A percentile compares a stretch with the other conserved stretches of the same genome.
Evolutionary conservation across 805 yeast species (phyloP).

Genomic region (Diddensiella transvaalensis): DNA sequence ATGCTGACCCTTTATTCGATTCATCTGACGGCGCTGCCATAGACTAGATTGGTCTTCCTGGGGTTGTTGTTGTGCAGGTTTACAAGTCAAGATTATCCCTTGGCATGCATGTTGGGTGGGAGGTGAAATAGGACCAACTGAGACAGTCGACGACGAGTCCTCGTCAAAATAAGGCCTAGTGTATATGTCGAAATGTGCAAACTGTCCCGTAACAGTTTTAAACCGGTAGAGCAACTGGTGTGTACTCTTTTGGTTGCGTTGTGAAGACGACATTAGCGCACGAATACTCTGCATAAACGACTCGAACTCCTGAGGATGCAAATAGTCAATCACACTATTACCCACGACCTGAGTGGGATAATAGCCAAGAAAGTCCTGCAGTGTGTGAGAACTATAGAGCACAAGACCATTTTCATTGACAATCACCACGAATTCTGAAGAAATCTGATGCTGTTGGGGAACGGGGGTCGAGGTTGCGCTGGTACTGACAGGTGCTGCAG

Average conservation of each 20-base stretch:
- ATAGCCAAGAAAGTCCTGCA: slow-evolving; percentile 9
- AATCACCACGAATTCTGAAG: slow-evolving; percentile 11
- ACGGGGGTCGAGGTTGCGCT: neutral
- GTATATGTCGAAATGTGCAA: neutral
- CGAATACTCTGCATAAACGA: slow-evolving; percentile 13
- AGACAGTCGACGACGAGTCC: slow-evolving; percentile 2
- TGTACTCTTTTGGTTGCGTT: slow-evolving; percentile 6
- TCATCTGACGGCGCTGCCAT: slow-evolving; percentile 21
- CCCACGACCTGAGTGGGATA: slow-evolving; percentile 3
- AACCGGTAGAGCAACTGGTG: slow-evolving; percentile 14
- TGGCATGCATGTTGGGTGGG: slow-evolving; percentile 3
- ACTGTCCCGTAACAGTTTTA: slow-evolving; percentile 4
- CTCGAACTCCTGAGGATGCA: slow-evolving; percentile 23
- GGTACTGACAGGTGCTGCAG: too few species aligned
- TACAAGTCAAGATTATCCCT: slow-evolving; percentile 16
- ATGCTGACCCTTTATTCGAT: neutral
- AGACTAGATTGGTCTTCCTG: slow-evolving; percentile 8
- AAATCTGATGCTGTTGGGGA: neutral
- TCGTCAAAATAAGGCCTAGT: slow-evolving; percentile 6
- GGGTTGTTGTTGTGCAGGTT: slow-evolving; percentile 6
- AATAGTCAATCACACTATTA: slow-evolving; percentile 11
- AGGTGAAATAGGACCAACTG: slow-evolving; percentile 14
- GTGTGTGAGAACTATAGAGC: slow-evolving; percentile 17
- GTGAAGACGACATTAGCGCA: slow-evolving; percentile 10
- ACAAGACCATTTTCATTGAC: slow-evolving; percentile 20